Conservation (phyloP, 1,139 yeast species). For the Scheffersomyces insectosa region DNA sequence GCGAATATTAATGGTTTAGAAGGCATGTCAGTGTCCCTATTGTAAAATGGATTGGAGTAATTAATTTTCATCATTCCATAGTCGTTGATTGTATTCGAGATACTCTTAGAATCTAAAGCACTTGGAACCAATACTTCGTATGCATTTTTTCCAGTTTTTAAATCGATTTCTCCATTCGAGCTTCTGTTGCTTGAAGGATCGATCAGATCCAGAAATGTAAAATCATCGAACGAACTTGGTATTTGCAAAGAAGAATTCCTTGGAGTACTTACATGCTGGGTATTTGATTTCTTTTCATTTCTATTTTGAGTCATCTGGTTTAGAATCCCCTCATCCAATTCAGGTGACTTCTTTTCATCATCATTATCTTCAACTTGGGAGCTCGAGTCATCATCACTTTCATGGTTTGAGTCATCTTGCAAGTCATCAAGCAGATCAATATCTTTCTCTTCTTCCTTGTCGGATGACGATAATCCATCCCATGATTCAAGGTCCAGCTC, state of each 20-base stretch:
- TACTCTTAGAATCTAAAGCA: conserved; percentile 18
- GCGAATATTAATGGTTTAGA: conserved; percentile 61
- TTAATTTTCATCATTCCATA: conserved; percentile 52
- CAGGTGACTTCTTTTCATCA: conserved; percentile 8
- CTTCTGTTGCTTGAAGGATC: background rate
- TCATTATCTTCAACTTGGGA: conserved; percentile 9
- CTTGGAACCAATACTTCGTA: conserved; percentile 23
- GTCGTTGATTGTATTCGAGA: conserved; percentile 39
- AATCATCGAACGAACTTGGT: conserved; percentile 12
- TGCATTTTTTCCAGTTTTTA: conserved; percentile 6
- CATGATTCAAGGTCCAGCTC: background rate
- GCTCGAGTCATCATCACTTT: conserved; percentile 14
- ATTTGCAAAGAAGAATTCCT: conserved; percentile 7
- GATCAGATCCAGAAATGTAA: conserved; percentile 1
- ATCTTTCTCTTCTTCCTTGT: conserved; percentile 3
- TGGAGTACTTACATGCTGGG: too few relatives aligned
- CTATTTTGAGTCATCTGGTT: background rate
- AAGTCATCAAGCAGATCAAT: conserved; percentile 1
- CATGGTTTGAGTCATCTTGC: conserved; percentile 12
- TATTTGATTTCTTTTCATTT: background rate
- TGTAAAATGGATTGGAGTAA: conserved; percentile 65
- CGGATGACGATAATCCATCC: background rate
- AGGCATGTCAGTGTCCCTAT: conserved; percentile 53
- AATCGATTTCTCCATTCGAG: background rate
- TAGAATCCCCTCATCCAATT: conserved; percentile 12